phyloP scores from a whole-genome alignment of 2,329 filamentous ascomycete genomes.

The Corynespora cassiicola region DNA sequence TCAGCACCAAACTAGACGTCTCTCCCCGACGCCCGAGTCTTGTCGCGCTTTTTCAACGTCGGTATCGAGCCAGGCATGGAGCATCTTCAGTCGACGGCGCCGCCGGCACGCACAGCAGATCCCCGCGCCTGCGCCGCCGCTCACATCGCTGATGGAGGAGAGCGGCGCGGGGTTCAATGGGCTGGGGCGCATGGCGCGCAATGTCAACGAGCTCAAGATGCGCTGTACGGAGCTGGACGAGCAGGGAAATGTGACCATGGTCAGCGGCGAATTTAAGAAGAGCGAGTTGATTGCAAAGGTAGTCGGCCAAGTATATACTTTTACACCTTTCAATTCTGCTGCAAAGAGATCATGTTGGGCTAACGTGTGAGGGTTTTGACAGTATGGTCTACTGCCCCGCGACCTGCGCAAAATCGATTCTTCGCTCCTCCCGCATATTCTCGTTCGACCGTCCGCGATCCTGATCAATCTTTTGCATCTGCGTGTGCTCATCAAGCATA shows the following conservation, averaged over 20 bases:
- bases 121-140: constrained; percentile 63
- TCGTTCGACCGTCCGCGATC: constrained; percentile 91
- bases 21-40: constrained; percentile 7
- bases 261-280: constrained; percentile 97
- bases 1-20: too few relatives aligned
- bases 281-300: constrained; percentile 95
- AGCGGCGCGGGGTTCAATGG: constrained; percentile 52
- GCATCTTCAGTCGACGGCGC: constrained; percentile 33
- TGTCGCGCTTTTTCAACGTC: constrained; percentile 26
- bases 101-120: constrained; percentile 53
- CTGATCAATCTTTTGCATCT: constrained; percentile 96
- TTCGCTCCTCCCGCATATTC: constrained; percentile 91
- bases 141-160: constrained; percentile 63
- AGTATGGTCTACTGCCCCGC: constrained; percentile 92
- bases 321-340: background rate
- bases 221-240: constrained; percentile 96
- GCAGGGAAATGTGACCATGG: constrained; percentile 86
- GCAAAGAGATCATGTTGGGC: background rate
- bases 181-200: constrained; percentile 76
- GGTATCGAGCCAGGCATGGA: constrained; percentile 24
- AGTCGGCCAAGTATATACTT: constrained; percentile 23
- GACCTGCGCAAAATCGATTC: constrained; percentile 98
- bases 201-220: constrained; percentile 82
- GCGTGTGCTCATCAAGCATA: constrained; percentile 91
- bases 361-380: constrained; percentile 11